A percentile compares a stretch with the other conserved stretches of the same genome.
Evolutionary conservation across 495 filamentous ascomycete species (phyloP).

Genomic region (Aspergillus incahuasiensis): DNA sequence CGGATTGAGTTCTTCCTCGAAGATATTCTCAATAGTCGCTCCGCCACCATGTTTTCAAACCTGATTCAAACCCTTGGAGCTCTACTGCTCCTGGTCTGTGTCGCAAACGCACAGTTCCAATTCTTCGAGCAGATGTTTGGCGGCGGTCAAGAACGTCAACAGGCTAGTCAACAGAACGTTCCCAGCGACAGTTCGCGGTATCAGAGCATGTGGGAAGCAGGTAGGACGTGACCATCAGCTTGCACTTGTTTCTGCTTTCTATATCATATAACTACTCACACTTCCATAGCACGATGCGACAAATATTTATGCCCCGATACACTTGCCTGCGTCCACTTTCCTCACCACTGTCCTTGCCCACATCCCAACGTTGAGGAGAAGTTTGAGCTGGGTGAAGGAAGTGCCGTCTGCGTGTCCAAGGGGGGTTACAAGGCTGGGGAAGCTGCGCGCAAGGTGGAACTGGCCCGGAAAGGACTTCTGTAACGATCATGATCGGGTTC

Average conservation of each 20-base stretch:
- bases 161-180: slow-evolving; percentile 62
- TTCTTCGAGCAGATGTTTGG: slow-evolving; percentile 88
- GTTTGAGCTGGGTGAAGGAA: slow-evolving; percentile 78
- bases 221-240: slow-evolving; percentile 32
- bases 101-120: slow-evolving; percentile 68
- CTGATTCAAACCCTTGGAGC: slow-evolving; percentile 30
- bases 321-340: slow-evolving; percentile 85
- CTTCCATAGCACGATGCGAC: slow-evolving; percentile 60
- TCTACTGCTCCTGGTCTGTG: slow-evolving; percentile 45
- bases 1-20: not conserved
- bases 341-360: slow-evolving; percentile 89
- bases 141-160: slow-evolving; percentile 53
- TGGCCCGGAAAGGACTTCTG: slow-evolving; percentile 77
- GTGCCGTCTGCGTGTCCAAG: slow-evolving; percentile 72
- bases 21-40: not conserved
- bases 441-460: slow-evolving; percentile 70
- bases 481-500: no score
- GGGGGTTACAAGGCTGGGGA: slow-evolving; percentile 75
- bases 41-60: slow-evolving; percentile 26
- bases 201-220: slow-evolving; percentile 61
- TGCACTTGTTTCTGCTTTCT: not conserved
- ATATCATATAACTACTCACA: slow-evolving; percentile 1
- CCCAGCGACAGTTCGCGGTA: slow-evolving; percentile 75
- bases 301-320: slow-evolving; percentile 92
- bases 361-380: slow-evolving; percentile 82